Evolutionary conservation across 306 rosid species (phyloP), one percentile per base, ranked within the genome.

Genomic region (Malus orientalis): DNA sequence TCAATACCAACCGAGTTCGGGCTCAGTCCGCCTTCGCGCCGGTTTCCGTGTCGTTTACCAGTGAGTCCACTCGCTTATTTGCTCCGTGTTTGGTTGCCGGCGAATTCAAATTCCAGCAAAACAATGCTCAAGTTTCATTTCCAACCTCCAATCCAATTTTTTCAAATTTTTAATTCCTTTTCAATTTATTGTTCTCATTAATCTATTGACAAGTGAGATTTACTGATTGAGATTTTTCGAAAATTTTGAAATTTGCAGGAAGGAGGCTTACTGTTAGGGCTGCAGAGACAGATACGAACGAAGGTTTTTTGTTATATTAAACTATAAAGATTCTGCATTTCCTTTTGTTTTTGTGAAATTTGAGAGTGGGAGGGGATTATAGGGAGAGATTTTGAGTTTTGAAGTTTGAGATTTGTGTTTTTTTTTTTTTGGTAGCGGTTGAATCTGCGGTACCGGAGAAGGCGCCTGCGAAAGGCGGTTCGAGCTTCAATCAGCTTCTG

Each of bases 401-500:
- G 2, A 49, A 66, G 32, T 33, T 33, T 66, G 67, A 40, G 14
- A 4, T 59, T 16, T 58, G 3, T 27, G 51, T 33, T 38, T 55
- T 5, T 32, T 49, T 45, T 38, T 6, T 36, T 1, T 7, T 36
- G 1, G 42, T 38, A 51, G 82, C 82, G 77, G 90, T 84, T 69
- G 81, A 84, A 79, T 67, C 92, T 84, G 77, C 79, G 78, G 90
- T 88, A 54, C 92, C 92, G 16, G 88, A 82, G 59, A 85, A 80
- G 74, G 81, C 91, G 6, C 89, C 88, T 27, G 78, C 86, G 10
- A 74, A 81, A 3, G 71, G 44, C 38, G 89, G 91, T 44, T 88
- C 91, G 18, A 88, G 81, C 79, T 75, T 88, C 81, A 88, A 88
- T 27, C 91, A 88, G 86, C 91, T 88, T 79, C 88, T 88, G 49